phyloP scores from a whole-genome alignment of 257 asterid genomes.

The Fraxinus anomala region DNA sequence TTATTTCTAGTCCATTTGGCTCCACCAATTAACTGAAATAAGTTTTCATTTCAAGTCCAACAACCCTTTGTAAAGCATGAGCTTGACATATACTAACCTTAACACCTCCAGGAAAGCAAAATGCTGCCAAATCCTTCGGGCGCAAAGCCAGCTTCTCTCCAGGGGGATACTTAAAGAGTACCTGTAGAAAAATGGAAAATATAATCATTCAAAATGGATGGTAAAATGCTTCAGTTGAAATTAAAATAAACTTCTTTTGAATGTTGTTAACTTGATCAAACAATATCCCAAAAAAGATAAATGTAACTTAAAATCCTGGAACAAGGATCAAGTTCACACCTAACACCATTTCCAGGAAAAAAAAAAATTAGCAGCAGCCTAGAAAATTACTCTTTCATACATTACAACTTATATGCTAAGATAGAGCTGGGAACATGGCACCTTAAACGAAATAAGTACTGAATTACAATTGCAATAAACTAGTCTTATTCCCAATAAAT shows the following conservation, averaged over 20 bases:
- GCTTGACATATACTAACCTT: conserved; percentile 47
- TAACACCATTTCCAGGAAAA: not conserved
- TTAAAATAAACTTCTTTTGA: not conserved
- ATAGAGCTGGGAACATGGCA: conserved; percentile 11
- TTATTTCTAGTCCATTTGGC: not conserved
- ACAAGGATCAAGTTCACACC: conserved; percentile 7
- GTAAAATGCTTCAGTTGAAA: conserved; percentile 12
- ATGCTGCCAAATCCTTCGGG: conserved; percentile 75
- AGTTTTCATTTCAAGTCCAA: not conserved
- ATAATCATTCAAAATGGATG: conserved; percentile 5
- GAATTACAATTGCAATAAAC: not conserved
- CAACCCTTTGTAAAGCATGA: not conserved
- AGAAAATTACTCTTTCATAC: not conserved
- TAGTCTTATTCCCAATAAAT: not conserved
- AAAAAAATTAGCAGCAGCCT: not conserved
- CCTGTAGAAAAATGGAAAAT: conserved; percentile 36
- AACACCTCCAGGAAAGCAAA: conserved; percentile 90
- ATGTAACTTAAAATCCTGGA: conserved; percentile 3
- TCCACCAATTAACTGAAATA: not conserved
- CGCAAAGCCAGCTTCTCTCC: conserved; percentile 66
- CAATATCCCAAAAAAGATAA: conserved; percentile 1
- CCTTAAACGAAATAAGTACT: conserved; percentile 6
- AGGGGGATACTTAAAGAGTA: conserved; percentile 83
- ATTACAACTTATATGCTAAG: not conserved
- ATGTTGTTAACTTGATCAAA: not conserved